A percentile compares a stretch with the other conserved stretches of the same genome.
Evolutionary conservation across 1,284 basidiomycete genomes (phyloP).

Genomic region (Boletus semigastroideus): DNA sequence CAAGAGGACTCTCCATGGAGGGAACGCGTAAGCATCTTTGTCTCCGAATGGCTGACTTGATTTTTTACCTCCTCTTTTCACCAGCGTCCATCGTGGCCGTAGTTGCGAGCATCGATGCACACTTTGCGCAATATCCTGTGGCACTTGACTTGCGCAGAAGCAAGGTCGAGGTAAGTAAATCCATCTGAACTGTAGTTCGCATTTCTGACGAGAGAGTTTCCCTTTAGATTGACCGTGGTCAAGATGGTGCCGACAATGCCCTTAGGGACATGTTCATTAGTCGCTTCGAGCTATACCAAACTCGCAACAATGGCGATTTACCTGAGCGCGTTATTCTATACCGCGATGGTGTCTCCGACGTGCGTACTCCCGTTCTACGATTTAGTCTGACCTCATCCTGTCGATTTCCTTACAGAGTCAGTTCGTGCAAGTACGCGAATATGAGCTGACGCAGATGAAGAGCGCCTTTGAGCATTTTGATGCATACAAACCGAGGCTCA

Average conservation of each 20-base stretch:
- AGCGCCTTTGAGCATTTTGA: slow-evolving; percentile 57
- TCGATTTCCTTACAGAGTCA: slow-evolving; percentile 50
- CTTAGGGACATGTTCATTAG: slow-evolving; percentile 67
- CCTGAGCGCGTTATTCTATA: slow-evolving; percentile 69
- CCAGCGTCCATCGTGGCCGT: slow-evolving; percentile 71
- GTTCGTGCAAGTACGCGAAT: slow-evolving; percentile 54
- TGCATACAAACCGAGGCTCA: slow-evolving; percentile 59
- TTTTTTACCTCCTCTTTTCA: not conserved
- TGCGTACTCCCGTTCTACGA: slow-evolving; percentile 24
- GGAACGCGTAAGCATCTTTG: slow-evolving; percentile 47
- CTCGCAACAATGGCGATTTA: slow-evolving; percentile 46
- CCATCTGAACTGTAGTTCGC: not conserved
- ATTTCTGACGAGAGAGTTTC: not conserved
- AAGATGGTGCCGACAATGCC: slow-evolving; percentile 26
- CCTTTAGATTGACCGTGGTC: slow-evolving; percentile 60
- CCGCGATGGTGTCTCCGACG: slow-evolving; percentile 76
- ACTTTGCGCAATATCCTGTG: slow-evolving; percentile 71
- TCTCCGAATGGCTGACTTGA: not conserved
- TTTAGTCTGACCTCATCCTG: not conserved
- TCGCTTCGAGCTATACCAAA: slow-evolving; percentile 57
- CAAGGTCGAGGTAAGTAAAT: slow-evolving; percentile 57
- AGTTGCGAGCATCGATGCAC: slow-evolving; percentile 65
- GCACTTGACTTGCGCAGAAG: slow-evolving; percentile 61
- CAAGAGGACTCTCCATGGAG: slow-evolving; percentile 45
- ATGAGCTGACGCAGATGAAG: slow-evolving; percentile 59